These are phyloP conservation scores for Durotheca rogersii DNA, from an alignment of 495 filamentous ascomycete genomes.

Conservation along the genomic window DNA sequence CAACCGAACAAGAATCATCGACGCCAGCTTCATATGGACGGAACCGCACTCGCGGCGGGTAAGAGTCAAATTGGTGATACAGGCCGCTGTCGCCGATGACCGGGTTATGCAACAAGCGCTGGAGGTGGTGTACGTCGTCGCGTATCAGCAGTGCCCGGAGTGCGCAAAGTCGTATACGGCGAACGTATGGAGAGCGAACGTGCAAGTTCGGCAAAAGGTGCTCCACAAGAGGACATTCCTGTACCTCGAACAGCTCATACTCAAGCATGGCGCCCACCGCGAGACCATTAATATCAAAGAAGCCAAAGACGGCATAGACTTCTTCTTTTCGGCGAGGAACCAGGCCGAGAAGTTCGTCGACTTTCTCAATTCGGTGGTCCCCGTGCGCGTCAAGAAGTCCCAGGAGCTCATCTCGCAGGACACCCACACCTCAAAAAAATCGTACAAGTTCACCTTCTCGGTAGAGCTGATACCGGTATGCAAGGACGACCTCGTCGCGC, in stretches of 20 bases:
- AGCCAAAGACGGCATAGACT: slow-evolving; percentile 89
- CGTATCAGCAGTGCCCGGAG: slow-evolving; percentile 85
- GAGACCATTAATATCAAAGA: slow-evolving; percentile 98
- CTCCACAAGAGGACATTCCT: slow-evolving; percentile 96
- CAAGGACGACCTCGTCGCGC: slow-evolving; percentile 90
- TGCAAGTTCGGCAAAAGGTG: slow-evolving; percentile 96
- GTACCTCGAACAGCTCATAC: slow-evolving; percentile 92
- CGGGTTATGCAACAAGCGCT: slow-evolving; percentile 91
- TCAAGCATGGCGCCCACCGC: slow-evolving; percentile 88
- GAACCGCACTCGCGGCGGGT: slow-evolving; percentile 91
- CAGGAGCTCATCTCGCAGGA: slow-evolving; percentile 92
- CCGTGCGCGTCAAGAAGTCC: slow-evolving; percentile 77
- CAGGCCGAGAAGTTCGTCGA: slow-evolving; percentile 91
- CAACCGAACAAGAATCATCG: slow-evolving; percentile 84
- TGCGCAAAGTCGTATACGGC: slow-evolving; percentile 93
- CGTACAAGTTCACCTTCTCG: slow-evolving; percentile 90
- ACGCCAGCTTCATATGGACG: slow-evolving; percentile 96
- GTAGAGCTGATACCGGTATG: slow-evolving; percentile 87
- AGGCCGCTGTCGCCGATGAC: slow-evolving; percentile 67
- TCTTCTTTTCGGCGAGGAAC: slow-evolving; percentile 85
- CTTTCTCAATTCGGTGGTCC: slow-evolving; percentile 80
- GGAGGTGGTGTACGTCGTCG: slow-evolving; percentile 87
- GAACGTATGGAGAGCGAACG: slow-evolving; percentile 75
- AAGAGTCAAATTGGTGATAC: slow-evolving; percentile 90
- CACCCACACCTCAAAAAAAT: slow-evolving; percentile 83